Base-by-base conservation (phyloP, 2,329 filamentous ascomycete species). In the Xylaria sp. region DNA sequence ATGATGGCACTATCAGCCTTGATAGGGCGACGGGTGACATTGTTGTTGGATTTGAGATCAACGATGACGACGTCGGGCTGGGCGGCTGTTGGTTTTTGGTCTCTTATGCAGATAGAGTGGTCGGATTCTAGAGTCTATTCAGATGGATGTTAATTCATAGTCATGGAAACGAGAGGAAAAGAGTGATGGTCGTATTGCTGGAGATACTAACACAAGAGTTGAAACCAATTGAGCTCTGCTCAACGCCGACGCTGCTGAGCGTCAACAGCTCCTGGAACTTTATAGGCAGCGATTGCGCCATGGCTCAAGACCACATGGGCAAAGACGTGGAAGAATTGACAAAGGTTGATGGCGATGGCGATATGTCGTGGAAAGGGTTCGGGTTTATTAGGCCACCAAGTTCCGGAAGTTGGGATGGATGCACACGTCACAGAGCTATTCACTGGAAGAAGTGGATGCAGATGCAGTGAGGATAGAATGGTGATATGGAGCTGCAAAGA, bases 1-100 rank as follows among this genome's bases (percentile, higher is more conserved):
- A 99, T 98, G 80, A 99, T 97, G 77, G 97, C 96, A 89, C 94
- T 98, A 84, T 99, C 96, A 78, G 96, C 96, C 86, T 97, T 98
- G 86, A 99, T 99, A 57, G 95, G 93, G 79, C 95, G 90, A 78
- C 93, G 92, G 76, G 93, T 96, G 81, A 98, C 90, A 85, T 96
- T 95, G 89, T 97, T 98, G 84, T 90, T 90, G 84, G 98, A 97
- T 84, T 98, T 98, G 79, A 99, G 91, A 82, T 99, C 93, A 83
- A 99, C 86, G 81, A 99, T 99, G 82, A 99, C 92, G 73, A 99
- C 95, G 83, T 98, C 94, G 73, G 94, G 93, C 76, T 93, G 91
- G 73, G 93, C 88, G 73, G 90, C 89, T 77, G 94, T 92, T 80
- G 88, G 91, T 82, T 94, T 92, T 85, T 97, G 95, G 84, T 98